phyloP scores from a whole-genome alignment of 1,139 yeast species.

The Wickerhamomyces sp. region DNA sequence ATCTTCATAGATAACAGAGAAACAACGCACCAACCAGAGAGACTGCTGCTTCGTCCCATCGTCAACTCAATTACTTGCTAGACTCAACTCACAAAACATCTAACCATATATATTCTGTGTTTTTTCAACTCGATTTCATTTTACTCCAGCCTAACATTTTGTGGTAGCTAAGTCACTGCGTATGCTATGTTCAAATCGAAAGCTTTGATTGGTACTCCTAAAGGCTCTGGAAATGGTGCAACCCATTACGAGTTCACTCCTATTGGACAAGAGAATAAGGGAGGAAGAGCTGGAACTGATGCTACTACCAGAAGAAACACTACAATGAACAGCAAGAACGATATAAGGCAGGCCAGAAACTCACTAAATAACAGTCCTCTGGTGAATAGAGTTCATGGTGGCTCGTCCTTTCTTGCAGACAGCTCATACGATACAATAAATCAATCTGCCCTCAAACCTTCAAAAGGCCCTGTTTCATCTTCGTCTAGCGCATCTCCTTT shows the following conservation, averaged over 20 bases:
- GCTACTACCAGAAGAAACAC: not conserved
- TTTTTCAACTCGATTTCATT: too few species aligned
- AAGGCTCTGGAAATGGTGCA: constrained; percentile 1
- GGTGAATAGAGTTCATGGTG: constrained; percentile 20
- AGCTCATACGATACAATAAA: constrained; percentile 20
- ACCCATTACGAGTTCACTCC: constrained; percentile 20
- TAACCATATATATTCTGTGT: not conserved
- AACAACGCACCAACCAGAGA: not conserved
- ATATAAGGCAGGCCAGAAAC: constrained; percentile 3
- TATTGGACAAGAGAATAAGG: constrained; percentile 15
- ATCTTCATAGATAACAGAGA: not conserved
- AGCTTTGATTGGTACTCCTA: constrained; percentile 20
- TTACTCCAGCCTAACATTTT: not conserved
- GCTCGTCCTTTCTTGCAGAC: constrained; percentile 22
- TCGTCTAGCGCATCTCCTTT: constrained; percentile 15
- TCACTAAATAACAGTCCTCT: constrained; percentile 17
- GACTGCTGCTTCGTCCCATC: not conserved
- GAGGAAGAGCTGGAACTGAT: not conserved
- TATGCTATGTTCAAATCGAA: constrained; percentile 16
- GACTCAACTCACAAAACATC: not conserved
- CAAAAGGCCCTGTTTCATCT: not conserved
- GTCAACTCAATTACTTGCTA: not conserved
- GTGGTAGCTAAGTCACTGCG: not conserved
- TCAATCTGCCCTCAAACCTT: constrained; percentile 7
- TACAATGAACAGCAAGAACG: not conserved